Evolutionary conservation across 164 flowering plant species (phyloP), one percentile per base, ranked within the genome.

Genomic region (Piper longum): DNA sequence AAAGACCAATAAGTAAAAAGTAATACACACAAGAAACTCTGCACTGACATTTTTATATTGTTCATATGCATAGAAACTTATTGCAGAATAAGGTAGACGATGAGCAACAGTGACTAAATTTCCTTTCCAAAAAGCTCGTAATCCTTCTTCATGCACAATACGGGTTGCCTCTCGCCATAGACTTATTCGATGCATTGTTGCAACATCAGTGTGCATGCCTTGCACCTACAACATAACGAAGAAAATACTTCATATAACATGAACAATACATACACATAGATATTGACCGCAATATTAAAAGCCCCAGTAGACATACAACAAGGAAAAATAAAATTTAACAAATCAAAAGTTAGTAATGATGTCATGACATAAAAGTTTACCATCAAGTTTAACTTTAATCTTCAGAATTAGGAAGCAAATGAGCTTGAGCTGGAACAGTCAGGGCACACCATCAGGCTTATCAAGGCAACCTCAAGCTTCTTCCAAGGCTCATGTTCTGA

Each of bases 81-180:
- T 79, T 26, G 96, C 65, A 59, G 96, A 81, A 76, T 88, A 88
- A 40, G 96, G 96, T 70, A 88, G 90, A 17, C 96, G 92, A 73
- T 88, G 96, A 55, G 81, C 87, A 63, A 88, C 78, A 0, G 96
- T 88, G 56, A 88, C 92, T 74, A 88, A 62, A 73, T 88, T 88
- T 60, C 96, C 96, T 71, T 76, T 88, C 96, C 96, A 88, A 72
- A 88, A 88, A 64, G 96, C 92, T 75, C 84, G 79, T 64, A 79
- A 79, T 14, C 96, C 96, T 76, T 88, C 96, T 79, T 86, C 92
- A 59, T 66, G 60, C 43, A 78, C 57, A 62, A 88, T 76, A 42
- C 96, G 86, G 18, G 89, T 81, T 64, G 96, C 96, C 67, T 88
- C 96, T 26, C 72, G 78, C 87, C 81, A 85, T 70, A 88, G 81